Evolutionary conservation across 2,329 filamentous ascomycete genomes (phyloP).

Genomic region (Pestalotiopsis fici): DNA sequence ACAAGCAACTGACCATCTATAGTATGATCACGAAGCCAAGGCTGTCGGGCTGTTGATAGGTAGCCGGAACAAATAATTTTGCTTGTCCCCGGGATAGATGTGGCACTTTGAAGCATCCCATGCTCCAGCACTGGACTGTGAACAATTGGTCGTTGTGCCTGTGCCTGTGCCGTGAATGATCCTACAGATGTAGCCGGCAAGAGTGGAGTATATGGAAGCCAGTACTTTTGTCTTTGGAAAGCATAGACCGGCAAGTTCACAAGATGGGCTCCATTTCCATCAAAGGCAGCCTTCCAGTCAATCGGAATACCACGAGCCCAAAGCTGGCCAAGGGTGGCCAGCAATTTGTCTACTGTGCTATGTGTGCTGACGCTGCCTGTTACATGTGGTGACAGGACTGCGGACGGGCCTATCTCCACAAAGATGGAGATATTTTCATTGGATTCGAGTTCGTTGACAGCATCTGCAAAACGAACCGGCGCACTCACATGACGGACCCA

Average conservation of each 20-base stretch:
- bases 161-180: neutral
- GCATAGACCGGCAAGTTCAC: conserved; percentile 1
- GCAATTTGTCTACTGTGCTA: neutral
- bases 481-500: conserved; percentile 3
- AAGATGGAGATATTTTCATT: conserved; percentile 3
- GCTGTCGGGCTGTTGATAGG: conserved; percentile 1
- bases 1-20: neutral
- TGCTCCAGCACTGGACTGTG: neutral
- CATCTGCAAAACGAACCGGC: conserved; percentile 4
- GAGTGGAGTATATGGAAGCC: neutral
- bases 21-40: neutral
- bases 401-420: conserved; percentile 3
- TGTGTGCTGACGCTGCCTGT: neutral
- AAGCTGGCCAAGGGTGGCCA: conserved; percentile 1
- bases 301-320: neutral
- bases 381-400: conserved; percentile 5
- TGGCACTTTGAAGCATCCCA: conserved; percentile 3
- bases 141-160: neutral
- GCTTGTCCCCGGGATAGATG: conserved; percentile 8
- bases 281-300: neutral
- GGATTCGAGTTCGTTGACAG: conserved; percentile 3
- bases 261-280: neutral
- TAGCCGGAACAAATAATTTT: conserved; percentile 4
- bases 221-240: neutral
- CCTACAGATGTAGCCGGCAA: neutral